Evolutionary conservation across 75 land plant species (phyloP), one percentile per base, ranked within the genome.

Genomic region (Isoetes taiwanensis): DNA sequence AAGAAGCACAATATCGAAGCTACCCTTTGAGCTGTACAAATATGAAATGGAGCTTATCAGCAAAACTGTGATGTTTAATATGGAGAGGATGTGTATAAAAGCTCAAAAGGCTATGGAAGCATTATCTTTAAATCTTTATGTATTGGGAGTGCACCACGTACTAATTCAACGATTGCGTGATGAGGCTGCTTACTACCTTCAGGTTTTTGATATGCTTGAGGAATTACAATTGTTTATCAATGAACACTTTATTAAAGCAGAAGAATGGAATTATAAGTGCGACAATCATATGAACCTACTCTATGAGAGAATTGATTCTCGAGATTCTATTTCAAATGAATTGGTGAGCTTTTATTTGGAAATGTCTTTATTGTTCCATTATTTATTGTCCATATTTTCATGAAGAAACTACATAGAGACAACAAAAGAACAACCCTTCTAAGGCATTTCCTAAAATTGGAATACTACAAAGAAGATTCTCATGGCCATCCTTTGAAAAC

Each of bases 161-260:
- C 19, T 46, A 6, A 46, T 46, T 8, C 50, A 46, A 46, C 16
- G 50, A 46, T n/a, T 46, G n/a, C 50, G 50, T 19, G 50, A 46
- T 23, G 50, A 46, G 50, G 25, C 25, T 46, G 23, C 16, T 19
- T 46, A 8, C 50, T 23, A 46, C 50, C 50, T 46, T 23, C 50
- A 46, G 39, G 39, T 37, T 46, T 46, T 46, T 46, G 50, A 16
- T 4, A 8, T 46, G 16, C 50, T 46, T 46, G 50, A 46, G 23
- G 50, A 46, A 19, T 46, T 46, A 5, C 50, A 46, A n/a, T 46
- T 8, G 25, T 46, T 46, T 46, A 19, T 46, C 8, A 23, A 46
- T n/a, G 50, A 46, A 16, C 16, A 23, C 16, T 46, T 46, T 46
- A 23, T 23, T 19, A 6, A 6, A 5, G 50, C 25, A 8, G 23